Evolutionary conservation across 2,329 filamentous ascomycete genomes (phyloP), one percentile per base, ranked within the genome.

Genomic region (Penicillium aurantiogriseum): DNA sequence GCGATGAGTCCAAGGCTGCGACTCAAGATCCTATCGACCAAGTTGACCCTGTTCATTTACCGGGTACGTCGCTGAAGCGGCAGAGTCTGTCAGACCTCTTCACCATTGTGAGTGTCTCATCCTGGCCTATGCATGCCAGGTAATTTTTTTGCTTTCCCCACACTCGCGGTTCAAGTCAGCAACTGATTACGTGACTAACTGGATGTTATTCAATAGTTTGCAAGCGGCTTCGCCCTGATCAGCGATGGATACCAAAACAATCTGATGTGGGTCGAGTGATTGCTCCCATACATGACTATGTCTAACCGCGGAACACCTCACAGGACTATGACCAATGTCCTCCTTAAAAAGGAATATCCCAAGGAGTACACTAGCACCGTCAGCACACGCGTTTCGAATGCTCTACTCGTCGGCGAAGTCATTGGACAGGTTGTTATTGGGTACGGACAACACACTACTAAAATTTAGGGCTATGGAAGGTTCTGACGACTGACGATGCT

Each of bases 221-320:
- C 67, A 21, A 63, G 64, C n/a, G 68, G 68, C 25, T 69, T 69
- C 46, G 68, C 67, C 29, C 54, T 70, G 36, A 67, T 70, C 51
- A 69, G 66, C 7, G 69, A 71, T 67, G 69, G 69, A 46, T 71
- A 69, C 42, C 68, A 71, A 42, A 70, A 70, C 43, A 70, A 69
- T 42, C 29, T 70, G 23, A 70, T 69, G 67, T 68, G 25, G 44
- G 63, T 52, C 63, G 35, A 51, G 56, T 45, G 5, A 21, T 33
- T 46, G 25, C 4, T n/a, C 15, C 40, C n/a, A 25, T 42, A 1
- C 21, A 33, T 17, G 10, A n/a, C 15, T 19, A 10, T 36, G 1
- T 19, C 36, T 51, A 36, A 44, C 31, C 15, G 17, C 13, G 7
- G 19, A 33, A 50, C 9, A 46, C 4, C 11, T 9, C 27, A 40